Evolutionary conservation across 306 rosid genomes (phyloP), one percentile per base, ranked within the genome.

Genomic region (Ormosia emarginata): DNA sequence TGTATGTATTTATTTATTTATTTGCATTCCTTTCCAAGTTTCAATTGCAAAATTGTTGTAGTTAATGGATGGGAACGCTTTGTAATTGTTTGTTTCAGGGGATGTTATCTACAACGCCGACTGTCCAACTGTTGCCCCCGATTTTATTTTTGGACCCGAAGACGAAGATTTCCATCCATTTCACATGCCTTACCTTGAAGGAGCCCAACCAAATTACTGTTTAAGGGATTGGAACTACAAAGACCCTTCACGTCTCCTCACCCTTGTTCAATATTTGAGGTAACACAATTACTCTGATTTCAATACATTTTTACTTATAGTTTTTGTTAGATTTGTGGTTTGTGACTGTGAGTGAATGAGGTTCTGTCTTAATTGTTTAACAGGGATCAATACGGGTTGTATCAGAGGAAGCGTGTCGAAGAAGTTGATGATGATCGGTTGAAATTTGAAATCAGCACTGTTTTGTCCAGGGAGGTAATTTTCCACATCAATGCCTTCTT

Each of bases 361-460:
- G 37, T 87, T 72, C n/a, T 46, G 50, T 46, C 36, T 44, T 76
- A 47, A 33, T 41, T 39, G 64, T 81, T 78, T 41, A 6, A 5
- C 52, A 96, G 99, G 91, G 95, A 91, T 85, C 98, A 84, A 34
- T 94, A 90, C 44, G 86, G 78, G 79, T 67, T 84, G 30, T 92
- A 91, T 86, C 87, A 84, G 71, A 81, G 32, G 74, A 84, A 79
- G 52, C 87, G 87, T 6, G 97, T 96, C 18, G 94, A 82, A 73
- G 92, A 88, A 78, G 95, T 96, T 9, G 94, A 94, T 43, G 99
- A 96, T 68, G 99, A 91, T 43, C 85, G 98, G 15, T 84, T 96
- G 92, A 96, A 85, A 79, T 96, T 96, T 73, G 99, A 96, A 87
- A 67, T 92, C 75, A 90, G 95, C 83, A 96, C 99, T 39, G 85